Base-by-base conservation (phyloP, 179 eudicot genomes). In the Nepenthes alata region DNA sequence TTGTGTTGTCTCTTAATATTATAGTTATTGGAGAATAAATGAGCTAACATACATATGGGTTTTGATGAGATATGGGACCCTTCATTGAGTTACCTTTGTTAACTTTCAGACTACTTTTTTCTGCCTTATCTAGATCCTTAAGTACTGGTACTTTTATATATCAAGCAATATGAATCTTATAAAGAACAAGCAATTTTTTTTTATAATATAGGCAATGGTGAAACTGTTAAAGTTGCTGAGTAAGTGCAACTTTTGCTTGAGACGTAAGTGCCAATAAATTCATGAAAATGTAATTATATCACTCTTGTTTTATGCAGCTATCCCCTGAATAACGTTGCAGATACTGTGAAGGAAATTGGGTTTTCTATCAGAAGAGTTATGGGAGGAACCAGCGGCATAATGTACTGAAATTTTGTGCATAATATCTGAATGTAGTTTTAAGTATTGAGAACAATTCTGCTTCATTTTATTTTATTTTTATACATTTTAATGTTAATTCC, bases 311-410 rank as follows among this genome's bases (percentile, higher is more conserved):
- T 41, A n/a, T 35, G 38, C 77, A 91, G 98, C 75, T 93, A 93
- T 72, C 98, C 96, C 50, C 68, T 93, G 75, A 93, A 93, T 80
- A 96, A 93, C 80, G 84, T 81, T 59, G 80, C 87, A 36, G 96
- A 86, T 74, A 93, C 98, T 14, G 77, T 85, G 60, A 80, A 82
- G 55, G 93, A 85, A 68, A 89, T 93, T 52, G 95, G 95, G 61
- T 59, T 78, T 58, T 85, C 98, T 72, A 75, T 89, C 77, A 80
- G 93, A 74, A 85, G 85, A 72, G 90, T 85, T 50, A 93, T 89
- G 98, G 98, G 98, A 76, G 98, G 98, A 76, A 93, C 98, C 56
- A 93, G 98, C 65, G 98, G 98, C 53, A 85, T 93, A 70, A 72
- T 93, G 96, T 93, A 80, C 41, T 77, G 36, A 16, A 50, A 34